Base-by-base conservation (phyloP, 176 grass and related monocot genomes). In the Aegilops longissima region DNA sequence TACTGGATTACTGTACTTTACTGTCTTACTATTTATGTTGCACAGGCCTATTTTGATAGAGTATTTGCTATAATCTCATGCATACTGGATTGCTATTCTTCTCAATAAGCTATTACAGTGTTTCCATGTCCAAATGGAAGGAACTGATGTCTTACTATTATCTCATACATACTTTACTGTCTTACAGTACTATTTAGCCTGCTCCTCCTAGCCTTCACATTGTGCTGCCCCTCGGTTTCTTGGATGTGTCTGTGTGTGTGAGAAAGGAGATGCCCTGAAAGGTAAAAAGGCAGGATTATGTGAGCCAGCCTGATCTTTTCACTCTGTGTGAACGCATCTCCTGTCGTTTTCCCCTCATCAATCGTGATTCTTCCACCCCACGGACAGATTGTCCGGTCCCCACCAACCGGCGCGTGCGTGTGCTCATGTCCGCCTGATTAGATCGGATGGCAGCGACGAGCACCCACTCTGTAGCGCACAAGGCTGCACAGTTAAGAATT, bases 1-100 rank as follows among this genome's bases (percentile, higher is more conserved):
- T 98, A 92, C 54, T 87, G 65, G 52, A n/a, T 80, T 25, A 58
- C 30, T 66, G 80, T 78, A 54, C 54, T 84, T 77, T 39, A 52
- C 42, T 31, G 87, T 69, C 25, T 12, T 27, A 77, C 45, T 51
- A 23, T 73, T 80, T 76, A 74, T 87, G n/a, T 47, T 84, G 58
- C 45, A 84, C 12, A 82, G 66, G 5, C n/a, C 12, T 63, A 83
- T 31, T 16, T 20, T 86, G 84, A 64, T 70, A 29, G 44, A 79
- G 29, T 12, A 81, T 35, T 27, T 70, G 58, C 47, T 75, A 77
- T 51, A 82, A 49, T 81, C 79, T 77, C 30, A 3, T 75, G 81
- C n/a, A 30, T 70, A 44, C 45, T 52, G 80, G 18, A 66, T 63
- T 29, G 13, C 9, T 76, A 65, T 30, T 27, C 7, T 71, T 70